Base-by-base conservation (phyloP, 208 protist species). In the Strigomonas culicis region DNA sequence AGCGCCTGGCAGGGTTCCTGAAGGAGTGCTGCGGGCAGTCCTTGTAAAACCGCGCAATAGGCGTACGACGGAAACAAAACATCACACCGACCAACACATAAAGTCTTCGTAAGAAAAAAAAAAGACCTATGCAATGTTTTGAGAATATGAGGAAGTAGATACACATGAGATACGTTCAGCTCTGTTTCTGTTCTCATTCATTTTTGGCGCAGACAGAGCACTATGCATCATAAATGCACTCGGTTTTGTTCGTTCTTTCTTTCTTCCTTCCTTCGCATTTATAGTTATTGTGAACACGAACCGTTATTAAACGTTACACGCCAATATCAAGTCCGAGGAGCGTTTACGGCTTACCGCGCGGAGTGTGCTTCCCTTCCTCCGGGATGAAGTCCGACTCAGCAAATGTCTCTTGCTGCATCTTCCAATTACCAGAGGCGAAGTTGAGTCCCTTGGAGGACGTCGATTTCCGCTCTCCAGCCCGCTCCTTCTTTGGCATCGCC, bases 1-100 rank as follows among this genome's bases (percentile, higher is more conserved):
- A 95, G 1, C 85, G 86, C 32, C 86, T 75, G 61, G 86, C 63
- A 13, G 89, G 89, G 68, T 93, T 86, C 15, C 53, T 70, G 30
- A 87, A 68, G 10, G 62, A 46, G 11, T 59, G 58, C 32, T 41
- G 32, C 31, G 63, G 56, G 59, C 85, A 62, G 70, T 77, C 86
- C 36, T 82, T 85, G 67, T 84, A 90, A 75, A 90, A 94, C 13
- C 32, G 53, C 21, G 66, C 22, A 10, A 49, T 19, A 2, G 62
- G 39, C 17, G 70, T 70, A 0, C 13, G 24, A 3, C 68, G 57
- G n/a, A n/a, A n/a, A n/a, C n/a, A n/a, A n/a, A n/a, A n/a, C n/a
- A n/a, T n/a, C n/a, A n/a, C n/a, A n/a, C n/a, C n/a, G n/a, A n/a
- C n/a, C n/a, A 61, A 39, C 1, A n/a, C 1, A 47, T 67, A 51